Conservation (phyloP, 2,329 filamentous ascomycete genomes). For the Aspergillus neoniger region DNA sequence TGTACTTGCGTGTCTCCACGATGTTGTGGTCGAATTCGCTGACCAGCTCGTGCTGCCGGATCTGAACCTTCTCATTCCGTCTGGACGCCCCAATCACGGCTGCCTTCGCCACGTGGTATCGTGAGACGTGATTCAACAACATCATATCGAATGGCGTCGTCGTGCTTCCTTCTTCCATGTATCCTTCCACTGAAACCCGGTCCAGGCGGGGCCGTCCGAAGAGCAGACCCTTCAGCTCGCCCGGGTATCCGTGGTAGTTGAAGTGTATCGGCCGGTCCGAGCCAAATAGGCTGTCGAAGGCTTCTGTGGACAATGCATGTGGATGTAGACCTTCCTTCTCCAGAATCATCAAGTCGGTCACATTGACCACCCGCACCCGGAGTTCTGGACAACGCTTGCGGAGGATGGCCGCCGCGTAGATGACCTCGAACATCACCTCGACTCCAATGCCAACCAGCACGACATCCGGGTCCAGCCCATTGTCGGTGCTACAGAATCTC, state of each 20-base stretch:
- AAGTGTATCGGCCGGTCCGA: constrained; percentile 59
- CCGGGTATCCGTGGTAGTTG: constrained; percentile 68
- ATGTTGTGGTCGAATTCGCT: constrained; percentile 53
- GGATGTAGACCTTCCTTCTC: constrained; percentile 59
- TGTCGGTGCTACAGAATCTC: constrained; percentile 62
- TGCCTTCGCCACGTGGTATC: constrained; percentile 60
- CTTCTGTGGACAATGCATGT: constrained; percentile 55
- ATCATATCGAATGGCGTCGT: constrained; percentile 73
- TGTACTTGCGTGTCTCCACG: constrained; percentile 55
- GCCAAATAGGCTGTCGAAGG: constrained; percentile 61
- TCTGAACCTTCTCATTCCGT: constrained; percentile 51
- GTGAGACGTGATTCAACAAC: constrained; percentile 61
- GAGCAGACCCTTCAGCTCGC: constrained; percentile 62
- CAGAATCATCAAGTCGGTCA: constrained; percentile 67
- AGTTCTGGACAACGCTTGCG: constrained; percentile 53
- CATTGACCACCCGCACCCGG: constrained; percentile 63
- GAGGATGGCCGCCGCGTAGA: constrained; percentile 62
- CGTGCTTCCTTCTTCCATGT: constrained; percentile 66
- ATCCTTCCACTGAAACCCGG: constrained; percentile 59
- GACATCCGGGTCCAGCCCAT: constrained; percentile 60
- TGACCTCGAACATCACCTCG: constrained; percentile 66
- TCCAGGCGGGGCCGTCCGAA: constrained; percentile 58
- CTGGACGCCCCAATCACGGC: constrained; percentile 54
- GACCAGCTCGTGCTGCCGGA: constrained; percentile 49
- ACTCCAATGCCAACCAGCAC: constrained; percentile 66